Conservation (phyloP, 2,329 filamentous ascomycete species). For the Monilinia vaccinii-corymbosi region DNA sequence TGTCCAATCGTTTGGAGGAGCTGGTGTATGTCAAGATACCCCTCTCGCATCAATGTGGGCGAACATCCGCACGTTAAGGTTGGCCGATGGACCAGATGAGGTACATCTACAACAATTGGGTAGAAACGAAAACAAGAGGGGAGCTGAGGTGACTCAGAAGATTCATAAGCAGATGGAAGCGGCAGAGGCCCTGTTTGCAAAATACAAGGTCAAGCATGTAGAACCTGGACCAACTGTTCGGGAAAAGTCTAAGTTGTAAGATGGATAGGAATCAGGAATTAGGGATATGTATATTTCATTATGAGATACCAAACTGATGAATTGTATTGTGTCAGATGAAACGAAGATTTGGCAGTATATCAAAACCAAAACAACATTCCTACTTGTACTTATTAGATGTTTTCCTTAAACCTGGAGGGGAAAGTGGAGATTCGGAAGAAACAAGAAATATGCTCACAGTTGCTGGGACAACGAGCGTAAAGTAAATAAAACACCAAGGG, state of each 20-base stretch:
- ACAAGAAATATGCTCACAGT: neutral
- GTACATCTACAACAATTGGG: slow-evolving; percentile 81
- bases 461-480: slow-evolving; percentile 3
- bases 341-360: neutral
- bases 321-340: too few relatives aligned
- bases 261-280: neutral
- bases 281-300: neutral
- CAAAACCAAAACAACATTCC: neutral
- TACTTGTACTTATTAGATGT: too few relatives aligned
- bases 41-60: slow-evolving; percentile 81
- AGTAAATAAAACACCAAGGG: neutral
- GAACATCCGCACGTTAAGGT: slow-evolving; percentile 67
- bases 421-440: slow-evolving; percentile 5
- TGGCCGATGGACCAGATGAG: slow-evolving; percentile 94
- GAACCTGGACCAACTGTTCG: slow-evolving; percentile 24
- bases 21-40: slow-evolving; percentile 89
- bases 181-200: slow-evolving; percentile 55
- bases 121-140: slow-evolving; percentile 68
- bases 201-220: slow-evolving; percentile 40
- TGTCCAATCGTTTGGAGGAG: slow-evolving; percentile 84
- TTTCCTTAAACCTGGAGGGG: neutral
- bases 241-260: slow-evolving; percentile 28
- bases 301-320: neutral
- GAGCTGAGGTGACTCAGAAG: slow-evolving; percentile 48
- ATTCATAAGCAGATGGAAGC: slow-evolving; percentile 56